Conservation (phyloP, 2,329 filamentous ascomycete genomes). For the Calycina herbarum region DNA sequence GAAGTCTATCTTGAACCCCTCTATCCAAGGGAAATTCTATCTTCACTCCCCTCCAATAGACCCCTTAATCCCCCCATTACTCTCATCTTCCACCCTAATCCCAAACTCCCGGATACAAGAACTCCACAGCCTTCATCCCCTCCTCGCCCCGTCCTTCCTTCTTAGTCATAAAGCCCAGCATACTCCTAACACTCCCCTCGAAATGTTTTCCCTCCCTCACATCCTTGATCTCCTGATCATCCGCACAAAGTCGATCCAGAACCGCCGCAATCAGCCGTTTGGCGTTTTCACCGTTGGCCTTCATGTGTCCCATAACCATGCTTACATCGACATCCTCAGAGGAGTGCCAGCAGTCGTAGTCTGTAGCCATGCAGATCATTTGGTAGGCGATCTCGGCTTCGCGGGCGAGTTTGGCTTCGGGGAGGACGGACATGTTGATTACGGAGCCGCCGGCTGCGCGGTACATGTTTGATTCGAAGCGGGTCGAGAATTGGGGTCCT, state of each 20-base stretch:
- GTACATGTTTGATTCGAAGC: conserved; percentile 94
- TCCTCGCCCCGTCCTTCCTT: conserved; percentile 70
- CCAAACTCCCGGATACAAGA: conserved; percentile 72
- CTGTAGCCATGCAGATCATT: conserved; percentile 99
- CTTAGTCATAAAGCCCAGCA: conserved; percentile 80
- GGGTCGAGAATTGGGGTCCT: conserved; percentile 96
- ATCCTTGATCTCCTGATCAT: conserved; percentile 72
- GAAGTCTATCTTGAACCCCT: no score
- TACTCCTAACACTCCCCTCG: conserved; percentile 73
- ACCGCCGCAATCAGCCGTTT: conserved; percentile 82
- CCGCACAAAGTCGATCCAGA: conserved; percentile 67
- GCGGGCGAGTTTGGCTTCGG: conserved; percentile 92
- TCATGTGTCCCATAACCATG: conserved; percentile 98
- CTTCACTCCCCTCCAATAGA: neutral
- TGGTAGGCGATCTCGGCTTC: conserved; percentile 97
- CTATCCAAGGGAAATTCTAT: neutral
- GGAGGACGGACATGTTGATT: conserved; percentile 97
- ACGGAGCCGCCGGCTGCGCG: conserved; percentile 89
- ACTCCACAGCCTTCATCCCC: conserved; percentile 77
- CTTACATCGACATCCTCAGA: conserved; percentile 85
- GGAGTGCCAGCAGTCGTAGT: conserved; percentile 98
- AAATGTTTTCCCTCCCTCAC: conserved; percentile 80
- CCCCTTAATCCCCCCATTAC: neutral
- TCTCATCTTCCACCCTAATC: conserved; percentile 4
- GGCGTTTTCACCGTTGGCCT: conserved; percentile 86